Percentiles rank a stretch among this genome's conserved stretches.
phyloP scores from a whole-genome alignment of 148 eudicot genomes.

The Camellia lanceoleosa region DNA sequence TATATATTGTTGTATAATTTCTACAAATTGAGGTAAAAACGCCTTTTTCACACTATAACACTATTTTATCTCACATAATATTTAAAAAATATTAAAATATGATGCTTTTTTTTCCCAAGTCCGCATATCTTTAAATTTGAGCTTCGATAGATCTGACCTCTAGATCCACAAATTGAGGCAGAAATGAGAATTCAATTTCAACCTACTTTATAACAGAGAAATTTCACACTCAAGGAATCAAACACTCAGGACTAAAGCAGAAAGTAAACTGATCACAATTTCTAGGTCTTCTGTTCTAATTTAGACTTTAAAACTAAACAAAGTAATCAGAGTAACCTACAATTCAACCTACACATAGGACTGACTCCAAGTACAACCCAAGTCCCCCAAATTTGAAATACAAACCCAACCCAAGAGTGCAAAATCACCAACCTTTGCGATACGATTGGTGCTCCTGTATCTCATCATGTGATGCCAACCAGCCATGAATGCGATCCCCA shows the following conservation, averaged over 20 bases:
- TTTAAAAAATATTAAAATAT: too few relatives aligned
- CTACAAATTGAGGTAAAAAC: too few relatives aligned
- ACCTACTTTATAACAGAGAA: not conserved
- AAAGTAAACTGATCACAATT: not conserved
- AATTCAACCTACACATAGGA: not conserved
- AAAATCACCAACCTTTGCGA: constrained; percentile 40
- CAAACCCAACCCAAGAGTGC: not conserved
- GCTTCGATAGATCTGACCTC: too few relatives aligned
- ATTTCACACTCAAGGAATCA: not conserved
- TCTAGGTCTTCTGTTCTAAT: not conserved
- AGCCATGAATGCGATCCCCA: constrained; percentile 68
- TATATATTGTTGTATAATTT: too few relatives aligned
- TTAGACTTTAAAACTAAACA: not conserved
- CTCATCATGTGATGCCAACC: constrained; percentile 76
- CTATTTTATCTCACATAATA: too few relatives aligned
- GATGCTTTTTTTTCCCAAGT: too few relatives aligned
- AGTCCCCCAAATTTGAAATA: not conserved
- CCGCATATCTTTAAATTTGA: too few relatives aligned
- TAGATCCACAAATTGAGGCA: not conserved
- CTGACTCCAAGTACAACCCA: not conserved
- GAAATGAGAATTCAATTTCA: not conserved
- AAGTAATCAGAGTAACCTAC: not conserved
- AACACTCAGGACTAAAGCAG: not conserved
- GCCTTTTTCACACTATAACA: too few relatives aligned
- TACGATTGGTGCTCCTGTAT: constrained; percentile 48